Conservation (phyloP, 441 rosid genomes). For the Croton setiger region DNA sequence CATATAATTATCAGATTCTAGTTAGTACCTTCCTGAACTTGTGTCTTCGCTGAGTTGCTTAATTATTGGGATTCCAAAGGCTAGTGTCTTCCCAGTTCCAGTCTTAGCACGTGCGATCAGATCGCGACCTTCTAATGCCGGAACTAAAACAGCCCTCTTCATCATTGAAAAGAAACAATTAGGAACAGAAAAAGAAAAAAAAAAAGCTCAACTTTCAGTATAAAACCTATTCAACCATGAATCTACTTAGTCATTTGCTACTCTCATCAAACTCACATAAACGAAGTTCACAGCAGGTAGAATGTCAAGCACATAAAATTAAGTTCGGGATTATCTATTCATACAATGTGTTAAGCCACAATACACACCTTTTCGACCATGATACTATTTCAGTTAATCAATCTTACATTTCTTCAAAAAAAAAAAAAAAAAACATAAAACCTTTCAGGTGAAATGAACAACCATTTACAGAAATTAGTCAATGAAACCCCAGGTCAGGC, state of each 20-base stretch:
- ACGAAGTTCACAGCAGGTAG: background rate
- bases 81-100: conserved; percentile 97
- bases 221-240: background rate
- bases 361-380: no score
- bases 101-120: conserved; percentile 98
- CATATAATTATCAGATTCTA: conserved; percentile 39
- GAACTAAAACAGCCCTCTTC: conserved; percentile 87
- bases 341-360: background rate
- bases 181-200: background rate
- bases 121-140: conserved; percentile 88
- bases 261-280: background rate
- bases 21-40: conserved; percentile 49
- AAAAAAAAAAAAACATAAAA: no score
- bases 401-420: background rate
- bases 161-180: conserved; percentile 4
- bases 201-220: background rate
- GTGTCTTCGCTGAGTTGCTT: conserved; percentile 70
- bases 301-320: background rate
- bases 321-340: background rate
- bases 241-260: background rate
- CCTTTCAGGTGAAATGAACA: background rate
- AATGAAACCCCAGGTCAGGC: background rate
- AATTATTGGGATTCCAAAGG: conserved; percentile 90
- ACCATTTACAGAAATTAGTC: background rate
- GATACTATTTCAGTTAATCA: background rate